These are phyloP conservation scores for Blastobotrys arbuscula DNA, from an alignment of 1,139 yeast species.

Conservation along the genomic window DNA sequence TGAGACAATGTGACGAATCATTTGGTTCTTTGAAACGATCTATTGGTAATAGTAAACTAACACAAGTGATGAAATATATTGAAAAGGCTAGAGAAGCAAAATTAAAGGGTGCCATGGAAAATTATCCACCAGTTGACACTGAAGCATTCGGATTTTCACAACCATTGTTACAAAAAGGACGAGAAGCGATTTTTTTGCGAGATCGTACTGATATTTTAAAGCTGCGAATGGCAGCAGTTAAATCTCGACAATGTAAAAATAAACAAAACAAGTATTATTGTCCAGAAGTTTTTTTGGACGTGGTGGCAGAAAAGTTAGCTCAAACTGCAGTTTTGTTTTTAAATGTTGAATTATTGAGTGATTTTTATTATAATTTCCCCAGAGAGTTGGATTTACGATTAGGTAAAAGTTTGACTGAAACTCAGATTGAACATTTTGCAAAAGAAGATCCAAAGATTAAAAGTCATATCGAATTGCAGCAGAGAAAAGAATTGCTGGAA, in stretches of 20 bases:
- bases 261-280: conserved; percentile 84
- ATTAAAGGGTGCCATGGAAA: conserved; percentile 31
- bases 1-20: conserved; percentile 71
- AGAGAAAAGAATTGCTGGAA: conserved; percentile 81
- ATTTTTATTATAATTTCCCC: conserved; percentile 94
- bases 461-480: conserved; percentile 87
- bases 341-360: conserved; percentile 89
- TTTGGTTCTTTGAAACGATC: conserved; percentile 57
- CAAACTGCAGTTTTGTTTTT: conserved; percentile 89
- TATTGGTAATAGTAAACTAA: conserved; percentile 77
- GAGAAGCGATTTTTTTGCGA: conserved; percentile 74
- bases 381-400: conserved; percentile 80
- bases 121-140: conserved; percentile 29
- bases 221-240: conserved; percentile 71
- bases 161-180: conserved; percentile 62
- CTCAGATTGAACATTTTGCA: conserved; percentile 83
- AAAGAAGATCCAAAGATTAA: conserved; percentile 91
- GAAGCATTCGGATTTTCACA: conserved; percentile 77
- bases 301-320: conserved; percentile 84
- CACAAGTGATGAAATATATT: conserved; percentile 74
- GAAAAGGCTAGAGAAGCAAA: conserved; percentile 42
- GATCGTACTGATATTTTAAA: conserved; percentile 69
- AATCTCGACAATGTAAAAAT: conserved; percentile 67
- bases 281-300: conserved; percentile 90
- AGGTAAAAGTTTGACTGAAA: conserved; percentile 56